Evolutionary conservation across 257 asterid species (phyloP).

Genomic region (Solanum arcanum): DNA sequence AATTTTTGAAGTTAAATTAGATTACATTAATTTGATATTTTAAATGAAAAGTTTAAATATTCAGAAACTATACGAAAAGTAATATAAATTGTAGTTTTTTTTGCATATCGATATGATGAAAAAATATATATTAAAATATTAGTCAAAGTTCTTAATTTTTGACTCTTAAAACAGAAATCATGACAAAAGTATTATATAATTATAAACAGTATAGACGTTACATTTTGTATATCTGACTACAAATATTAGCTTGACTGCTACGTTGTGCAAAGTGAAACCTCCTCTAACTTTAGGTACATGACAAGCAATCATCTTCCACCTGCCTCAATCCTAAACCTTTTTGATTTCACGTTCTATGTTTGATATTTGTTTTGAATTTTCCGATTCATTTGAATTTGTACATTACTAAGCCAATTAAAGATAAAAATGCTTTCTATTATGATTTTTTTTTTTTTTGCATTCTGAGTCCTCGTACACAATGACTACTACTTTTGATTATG

Average conservation of each 20-base stretch:
- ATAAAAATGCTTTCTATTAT: too few relatives aligned
- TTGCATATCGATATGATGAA: too few relatives aligned
- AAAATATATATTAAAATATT: too few relatives aligned
- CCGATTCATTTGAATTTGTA: neutral
- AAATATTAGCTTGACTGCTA: neutral
- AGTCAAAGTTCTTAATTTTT: fast-evolving
- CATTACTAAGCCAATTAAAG: too few relatives aligned
- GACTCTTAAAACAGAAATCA: too few relatives aligned
- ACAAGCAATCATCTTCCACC: neutral
- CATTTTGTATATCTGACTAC: neutral
- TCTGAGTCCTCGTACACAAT: neutral
- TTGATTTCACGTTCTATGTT: neutral
- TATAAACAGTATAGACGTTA: neutral
- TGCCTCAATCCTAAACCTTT: neutral
- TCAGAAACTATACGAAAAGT: too few relatives aligned
- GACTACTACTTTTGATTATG: neutral
- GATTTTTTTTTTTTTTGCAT: neutral
- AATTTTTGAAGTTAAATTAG: too few relatives aligned
- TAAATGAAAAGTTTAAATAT: too few relatives aligned
- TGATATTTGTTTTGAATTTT: too few relatives aligned
- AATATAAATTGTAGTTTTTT: too few relatives aligned
- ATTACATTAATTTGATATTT: too few relatives aligned
- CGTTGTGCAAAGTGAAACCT: neutral
- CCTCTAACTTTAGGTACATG: neutral
- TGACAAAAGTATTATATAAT: too few relatives aligned